These are phyloP conservation scores for Eryngium alpinum DNA, from an alignment of 140 eudicot species.

Conservation along the genomic window DNA sequence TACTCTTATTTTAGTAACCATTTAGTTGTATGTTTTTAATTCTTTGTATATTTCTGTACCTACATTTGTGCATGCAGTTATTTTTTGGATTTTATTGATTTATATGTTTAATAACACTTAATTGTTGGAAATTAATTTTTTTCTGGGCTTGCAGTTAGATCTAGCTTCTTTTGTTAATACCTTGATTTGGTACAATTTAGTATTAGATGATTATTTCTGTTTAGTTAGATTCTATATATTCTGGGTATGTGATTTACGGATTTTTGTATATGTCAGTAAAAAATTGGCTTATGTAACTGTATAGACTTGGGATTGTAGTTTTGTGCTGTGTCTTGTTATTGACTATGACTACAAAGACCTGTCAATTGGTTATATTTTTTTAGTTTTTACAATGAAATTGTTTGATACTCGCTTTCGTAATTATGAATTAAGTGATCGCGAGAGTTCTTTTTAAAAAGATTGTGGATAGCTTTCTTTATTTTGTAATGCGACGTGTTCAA, in stretches of 20 bases:
- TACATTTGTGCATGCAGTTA: background rate
- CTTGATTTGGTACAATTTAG: background rate
- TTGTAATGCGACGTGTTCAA: too few species aligned
- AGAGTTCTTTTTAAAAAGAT: too few species aligned
- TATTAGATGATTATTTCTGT: slow-evolving; percentile 1
- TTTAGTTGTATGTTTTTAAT: background rate
- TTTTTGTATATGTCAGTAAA: background rate
- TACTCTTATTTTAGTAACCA: background rate
- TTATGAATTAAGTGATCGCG: too few species aligned
- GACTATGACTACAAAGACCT: background rate
- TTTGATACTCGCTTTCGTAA: too few species aligned
- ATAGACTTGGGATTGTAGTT: background rate
- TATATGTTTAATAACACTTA: background rate
- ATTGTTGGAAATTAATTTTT: background rate
- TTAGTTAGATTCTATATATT: background rate
- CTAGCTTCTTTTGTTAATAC: background rate
- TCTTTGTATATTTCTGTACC: background rate
- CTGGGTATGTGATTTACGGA: background rate
- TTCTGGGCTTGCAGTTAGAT: background rate
- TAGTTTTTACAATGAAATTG: background rate
- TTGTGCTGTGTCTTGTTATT: background rate
- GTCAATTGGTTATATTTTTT: background rate
- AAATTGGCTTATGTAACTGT: background rate
- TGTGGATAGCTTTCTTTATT: background rate
- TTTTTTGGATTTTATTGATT: background rate